A percentile compares a stretch with the other conserved stretches of the same genome.
Conservation (phyloP, 176 grass and related monocot genomes). For the Elaeis guineensis region DNA sequence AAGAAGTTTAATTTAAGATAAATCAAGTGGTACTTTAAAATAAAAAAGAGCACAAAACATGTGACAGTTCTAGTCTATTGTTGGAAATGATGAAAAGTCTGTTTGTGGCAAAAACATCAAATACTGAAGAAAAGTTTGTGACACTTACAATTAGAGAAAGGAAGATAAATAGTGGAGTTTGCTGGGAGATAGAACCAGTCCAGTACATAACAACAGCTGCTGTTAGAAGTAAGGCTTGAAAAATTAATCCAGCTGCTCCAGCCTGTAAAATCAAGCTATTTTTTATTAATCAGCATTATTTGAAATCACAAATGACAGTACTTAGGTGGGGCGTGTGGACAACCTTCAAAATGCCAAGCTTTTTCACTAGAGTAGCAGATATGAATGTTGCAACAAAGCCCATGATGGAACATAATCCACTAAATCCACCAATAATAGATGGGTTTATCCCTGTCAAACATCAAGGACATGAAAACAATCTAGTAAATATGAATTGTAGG, state of each 20-base stretch:
- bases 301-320: neutral
- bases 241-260: constrained; percentile 87
- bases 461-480: neutral
- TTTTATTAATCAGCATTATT: neutral
- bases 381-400: constrained; percentile 88
- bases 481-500: neutral
- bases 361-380: constrained; percentile 78
- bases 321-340: neutral
- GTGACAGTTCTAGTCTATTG: too few relatives aligned
- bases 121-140: neutral
- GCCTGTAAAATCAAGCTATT: constrained; percentile 40
- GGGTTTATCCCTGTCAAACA: constrained; percentile 71
- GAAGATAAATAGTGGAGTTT: constrained; percentile 67
- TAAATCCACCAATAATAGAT: constrained; percentile 81
- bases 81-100: too few relatives aligned
- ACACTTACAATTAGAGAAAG: constrained; percentile 71
- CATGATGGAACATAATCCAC: constrained; percentile 90
- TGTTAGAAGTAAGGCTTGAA: constrained; percentile 79
- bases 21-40: too few relatives aligned
- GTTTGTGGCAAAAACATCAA: too few relatives aligned
- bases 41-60: too few relatives aligned
- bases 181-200: constrained; percentile 59
- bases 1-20: too few relatives aligned
- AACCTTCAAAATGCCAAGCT: constrained; percentile 93
- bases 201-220: constrained; percentile 66